Evolutionary conservation across 306 rosid genomes (phyloP).

Genomic region (Alnus glutinosa): DNA sequence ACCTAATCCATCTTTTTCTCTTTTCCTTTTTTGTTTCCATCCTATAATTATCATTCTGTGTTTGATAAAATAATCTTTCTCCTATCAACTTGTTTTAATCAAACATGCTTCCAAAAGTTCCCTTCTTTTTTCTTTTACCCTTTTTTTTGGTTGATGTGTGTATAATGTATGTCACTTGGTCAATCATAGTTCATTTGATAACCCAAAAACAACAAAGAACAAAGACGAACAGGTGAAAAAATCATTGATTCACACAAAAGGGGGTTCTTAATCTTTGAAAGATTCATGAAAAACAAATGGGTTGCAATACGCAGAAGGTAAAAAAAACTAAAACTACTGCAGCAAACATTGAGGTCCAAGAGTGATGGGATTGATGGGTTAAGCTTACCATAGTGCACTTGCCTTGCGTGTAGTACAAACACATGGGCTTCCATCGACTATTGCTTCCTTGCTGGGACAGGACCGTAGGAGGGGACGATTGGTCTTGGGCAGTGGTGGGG

Average conservation of each 20-base stretch:
- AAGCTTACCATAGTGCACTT: slow-evolving; percentile 70
- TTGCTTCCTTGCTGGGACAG: slow-evolving; percentile 20
- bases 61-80: neutral
- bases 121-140: neutral
- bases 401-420: slow-evolving; percentile 85
- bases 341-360: neutral
- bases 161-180: neutral
- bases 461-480: slow-evolving; percentile 28
- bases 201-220: neutral
- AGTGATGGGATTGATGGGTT: slow-evolving; percentile 17
- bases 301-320: slow-evolving; percentile 15
- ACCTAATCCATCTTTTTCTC: neutral
- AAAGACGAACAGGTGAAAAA: neutral
- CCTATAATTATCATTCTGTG: neutral
- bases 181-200: neutral
- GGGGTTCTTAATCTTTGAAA: slow-evolving; percentile 17
- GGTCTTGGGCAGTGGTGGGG: slow-evolving; percentile 39
- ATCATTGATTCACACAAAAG: neutral
- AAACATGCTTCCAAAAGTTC: neutral
- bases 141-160: neutral
- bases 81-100: neutral
- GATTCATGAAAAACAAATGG: slow-evolving; percentile 49
- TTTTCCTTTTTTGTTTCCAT: neutral
- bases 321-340: neutral
- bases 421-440: slow-evolving; percentile 68